phyloP scores from a whole-genome alignment of 805 yeast species.

The Saccharomyces mikatae region DNA sequence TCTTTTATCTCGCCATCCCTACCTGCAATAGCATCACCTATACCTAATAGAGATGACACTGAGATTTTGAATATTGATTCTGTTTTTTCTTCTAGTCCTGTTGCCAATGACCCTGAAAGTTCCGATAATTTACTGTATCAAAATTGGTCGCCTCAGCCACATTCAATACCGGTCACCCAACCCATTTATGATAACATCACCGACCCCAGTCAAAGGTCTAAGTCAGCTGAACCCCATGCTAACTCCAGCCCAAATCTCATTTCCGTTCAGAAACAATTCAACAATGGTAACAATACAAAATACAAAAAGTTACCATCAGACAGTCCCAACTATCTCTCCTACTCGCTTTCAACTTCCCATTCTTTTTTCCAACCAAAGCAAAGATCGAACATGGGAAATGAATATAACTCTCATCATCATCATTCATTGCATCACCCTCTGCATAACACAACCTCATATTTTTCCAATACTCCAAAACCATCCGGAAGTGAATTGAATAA shows the following conservation, averaged over 20 bases:
- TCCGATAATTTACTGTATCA: constrained; percentile 8
- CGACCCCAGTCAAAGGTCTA: constrained; percentile 34
- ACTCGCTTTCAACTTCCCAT: background rate
- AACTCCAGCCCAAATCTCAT: background rate
- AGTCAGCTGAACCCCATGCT: constrained; percentile 36
- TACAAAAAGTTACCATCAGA: background rate
- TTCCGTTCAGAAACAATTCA: background rate
- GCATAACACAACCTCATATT: background rate
- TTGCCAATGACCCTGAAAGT: background rate
- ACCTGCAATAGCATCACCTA: constrained; percentile 24
- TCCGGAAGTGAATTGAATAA: background rate
- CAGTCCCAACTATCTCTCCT: background rate
- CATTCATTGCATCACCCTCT: background rate
- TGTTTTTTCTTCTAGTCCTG: constrained; percentile 11
- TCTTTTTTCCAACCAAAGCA: background rate
- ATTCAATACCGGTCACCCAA: constrained; percentile 30
- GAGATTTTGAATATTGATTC: constrained; percentile 13
- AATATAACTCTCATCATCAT: background rate
- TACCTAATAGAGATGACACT: constrained; percentile 15
- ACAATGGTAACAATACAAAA: background rate
- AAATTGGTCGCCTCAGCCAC: constrained; percentile 33
- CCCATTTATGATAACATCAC: constrained; percentile 23
- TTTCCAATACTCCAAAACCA: background rate
- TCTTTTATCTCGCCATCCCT: constrained; percentile 13
- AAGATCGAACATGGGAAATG: background rate